Evolutionary conservation across 768 basidiomycete species (phyloP), one percentile per base, ranked within the genome.

Genomic region (Nidularia pulvinata): DNA sequence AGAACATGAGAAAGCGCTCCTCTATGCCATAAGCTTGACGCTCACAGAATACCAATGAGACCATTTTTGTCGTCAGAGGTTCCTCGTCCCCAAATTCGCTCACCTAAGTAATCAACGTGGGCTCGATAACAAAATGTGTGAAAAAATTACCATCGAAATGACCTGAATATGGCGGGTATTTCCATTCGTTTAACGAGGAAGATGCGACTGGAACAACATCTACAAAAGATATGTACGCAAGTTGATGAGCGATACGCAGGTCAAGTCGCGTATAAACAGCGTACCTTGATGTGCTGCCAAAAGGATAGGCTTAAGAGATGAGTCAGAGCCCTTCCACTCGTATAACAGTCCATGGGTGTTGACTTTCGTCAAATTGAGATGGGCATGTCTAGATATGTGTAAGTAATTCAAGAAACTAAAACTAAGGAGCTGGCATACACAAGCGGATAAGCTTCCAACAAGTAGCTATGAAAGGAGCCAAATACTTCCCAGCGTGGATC

Each of bases 281-380:
- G n/a, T n/a, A 81, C 85, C 86, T 74, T 87, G 85, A 62, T 89
- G 87, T 1, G 79, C 86, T 14, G 81, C 78, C 42, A 89, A 66
- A 10, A 93, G 71, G 13, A 91, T 59, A 0, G 91, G 91, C 64
- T 89, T 88, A n/a, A 89, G 72, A 1, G 74, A 69, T 9, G 65
- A 53, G 57, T 90, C 76, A 3, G 80, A 77, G 1, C 90, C 91
- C 49, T 77, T 71, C 89, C 90, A 92, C 48, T 83, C 80, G 62
- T 82, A 89, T 6, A 90, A 66, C n/a, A 92, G 74, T 0, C 82
- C 91, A 59, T 88, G 89, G 0, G 83, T 88, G 65, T 92, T 91
- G 60, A 93, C 82, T 59, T 83, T 85, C 7, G 84, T 85, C 55
- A 88, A 74, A 32, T 75, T 62, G 44, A 92, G 73, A 7, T 67